Base-by-base conservation (phyloP, 2,329 filamentous ascomycete species). In the Geoglossum cookeanum region DNA sequence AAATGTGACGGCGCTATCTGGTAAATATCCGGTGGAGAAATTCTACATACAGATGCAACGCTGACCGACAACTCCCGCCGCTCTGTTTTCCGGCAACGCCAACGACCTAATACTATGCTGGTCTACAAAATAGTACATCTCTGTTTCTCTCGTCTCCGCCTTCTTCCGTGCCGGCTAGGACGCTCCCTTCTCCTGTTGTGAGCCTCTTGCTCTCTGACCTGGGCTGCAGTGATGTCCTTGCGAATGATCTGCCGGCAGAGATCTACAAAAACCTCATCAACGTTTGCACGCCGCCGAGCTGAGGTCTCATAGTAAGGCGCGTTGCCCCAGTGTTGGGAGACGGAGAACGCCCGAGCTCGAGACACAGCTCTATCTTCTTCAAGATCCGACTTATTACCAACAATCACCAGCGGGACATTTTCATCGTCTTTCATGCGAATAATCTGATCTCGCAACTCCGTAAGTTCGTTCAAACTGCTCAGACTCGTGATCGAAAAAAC, bases 261-360 rank as follows among this genome's bases (percentile, higher is more conserved):
- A 68, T 92, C 86, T 62, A 87, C 73, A 69, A 94, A 95, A 52
- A 90, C 87, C 68, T 94, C 89, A 63, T 94, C 87, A 15, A 95
- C 89, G 64, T 95, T 95, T 61, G 85, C 86, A 65, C 84, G 77
- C 63, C 86, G 82, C 61, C 89, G 77, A 55, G 89, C 89, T 61
- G 85, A 91, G 39, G 89, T 85, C 72, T 95, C 89, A 66, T 94
- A 95, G 68, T 94, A 95, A 0, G 89, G 89, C 39, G 86, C 86
- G 63, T 83, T 82, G 22, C 84, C 84, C 89, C 89, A 95, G 65
- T 78, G 79, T 66, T 92, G 87, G n/a, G 86, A 89, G 61, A 94
- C 78, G 35, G 84, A 78, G 66, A 94, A 94, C 4, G 87, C 89
- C 63, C 83, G 83, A 60, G 85, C 83, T 55, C 87, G 79, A 11